Evolutionary conservation across 805 yeast species (phyloP), one percentile per base, ranked within the genome.

Genomic region (Sugiyamaella chiloensis): DNA sequence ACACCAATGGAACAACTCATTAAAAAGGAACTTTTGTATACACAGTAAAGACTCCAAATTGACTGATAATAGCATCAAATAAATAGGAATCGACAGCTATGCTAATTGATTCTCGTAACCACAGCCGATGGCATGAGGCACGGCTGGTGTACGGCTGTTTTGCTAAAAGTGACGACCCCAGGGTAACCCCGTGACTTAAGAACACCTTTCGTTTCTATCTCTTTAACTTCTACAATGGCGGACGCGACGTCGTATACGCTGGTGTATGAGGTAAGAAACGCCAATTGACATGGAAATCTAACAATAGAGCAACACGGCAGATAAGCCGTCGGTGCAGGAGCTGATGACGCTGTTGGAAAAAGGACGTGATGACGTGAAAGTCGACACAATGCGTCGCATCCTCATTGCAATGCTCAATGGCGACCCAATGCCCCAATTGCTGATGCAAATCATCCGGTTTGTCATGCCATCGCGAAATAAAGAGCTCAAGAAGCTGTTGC

Each of bases 401-500:
- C 76, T 93, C 56, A 80, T 86, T 50, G 77, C 87, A 44, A 89
- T 95, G 81, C 76, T 93, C 54, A 91, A 87, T 63, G 96, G 97
- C 27, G 95, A 91, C 60, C 81, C 95, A 50, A 74, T 91, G 81
- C 95, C 96, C 14, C 93, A 86, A 50, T 73, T 93, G 56, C 78
- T 93, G 68, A 93, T 93, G 99, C 96, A 90, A 65, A 87, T 93
- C 58, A 91, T 93, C 61, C 83, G 99, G 62, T 95, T 87, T 62
- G 91, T 95, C 50, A 89, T 93, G 97, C 99, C 99, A 12, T 87
- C 96, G 14, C 86, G 76, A 61, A 81, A 83, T 69, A 95, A 93
- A 69, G 86, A 83, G 60, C 79, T 95, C 68, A 93, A 93, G 75
- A 93, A 90, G 68, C 75, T 93, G 63, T 74, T 95, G 54, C 93